Evolutionary conservation across 2,329 filamentous ascomycete genomes (phyloP), one percentile per base, ranked within the genome.

Genomic region (Fusarium verrucosum): DNA sequence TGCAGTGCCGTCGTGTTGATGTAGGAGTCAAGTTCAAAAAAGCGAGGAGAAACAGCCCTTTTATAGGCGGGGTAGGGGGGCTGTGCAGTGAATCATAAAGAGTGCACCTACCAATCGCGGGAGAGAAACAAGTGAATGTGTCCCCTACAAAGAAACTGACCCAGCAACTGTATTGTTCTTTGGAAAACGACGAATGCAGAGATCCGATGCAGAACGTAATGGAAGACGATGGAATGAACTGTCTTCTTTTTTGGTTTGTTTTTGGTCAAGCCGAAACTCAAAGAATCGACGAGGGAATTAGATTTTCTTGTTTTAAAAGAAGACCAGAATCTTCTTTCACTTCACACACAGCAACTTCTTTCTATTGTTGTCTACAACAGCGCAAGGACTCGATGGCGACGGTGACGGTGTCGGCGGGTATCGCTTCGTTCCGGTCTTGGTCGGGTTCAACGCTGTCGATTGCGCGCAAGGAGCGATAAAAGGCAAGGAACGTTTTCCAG

Each of bases 101-200:
- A 49, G 58, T 55, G 57, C 41, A 76, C 83, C 79, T 88, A 89
- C 87, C 85, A 82, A 86, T 78, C 85, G 86, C 80, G 87, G 91
- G 92, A 96, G 93, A 96, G 91, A 83, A 92, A 96, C 93, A 96
- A 97, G 78, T 89, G 80, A 97, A 97, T 96, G 93, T 93, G 90
- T 96, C 93, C 91, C 92, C 92, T 82, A 81, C 79, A 80, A 76
- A 67, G 71, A 73, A 74, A 72, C 73, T 78, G 79, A 75, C 75
- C 72, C 20, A 62, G 53, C 44, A 40, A 52, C 36, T 60, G 17
- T 56, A 33, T 44, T 58, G 40, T 60, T 66, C 52, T 70, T 66
- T 65, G 57, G 54, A 65, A 63, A 45, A 68, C 65, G 53, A 46
- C 52, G 59, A 66, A 65, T 54, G 51, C n/a, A 33, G 41, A 50